Conservation (phyloP, 1,284 basidiomycete genomes). For the Entoloma clypeatum region DNA sequence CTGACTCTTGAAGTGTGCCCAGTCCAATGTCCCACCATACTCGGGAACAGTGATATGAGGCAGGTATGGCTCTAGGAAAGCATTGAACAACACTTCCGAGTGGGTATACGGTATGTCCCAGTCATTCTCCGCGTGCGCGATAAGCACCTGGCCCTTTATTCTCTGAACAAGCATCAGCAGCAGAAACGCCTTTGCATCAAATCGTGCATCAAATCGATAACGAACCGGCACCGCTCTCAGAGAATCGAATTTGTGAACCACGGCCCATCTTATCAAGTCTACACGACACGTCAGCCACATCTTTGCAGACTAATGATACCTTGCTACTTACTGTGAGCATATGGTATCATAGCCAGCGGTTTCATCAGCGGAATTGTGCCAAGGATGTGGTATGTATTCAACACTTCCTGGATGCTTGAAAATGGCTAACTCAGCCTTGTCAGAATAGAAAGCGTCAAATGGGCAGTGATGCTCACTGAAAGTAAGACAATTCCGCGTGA, state of each 20-base stretch:
- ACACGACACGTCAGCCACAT: not conserved
- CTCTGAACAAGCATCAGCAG: conserved; percentile 32
- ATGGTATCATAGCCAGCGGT: conserved; percentile 67
- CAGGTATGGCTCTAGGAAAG: conserved; percentile 61
- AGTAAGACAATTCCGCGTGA: conserved; percentile 68
- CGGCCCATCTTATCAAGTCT: conserved; percentile 56
- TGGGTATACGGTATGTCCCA: conserved; percentile 77
- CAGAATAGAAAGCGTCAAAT: not conserved
- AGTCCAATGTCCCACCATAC: conserved; percentile 33
- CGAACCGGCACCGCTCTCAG: conserved; percentile 54
- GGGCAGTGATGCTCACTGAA: conserved; percentile 35
- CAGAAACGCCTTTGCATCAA: not conserved
- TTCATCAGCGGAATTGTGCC: conserved; percentile 71
- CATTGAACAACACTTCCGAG: conserved; percentile 68
- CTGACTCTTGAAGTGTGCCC: conserved; percentile 36
- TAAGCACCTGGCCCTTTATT: conserved; percentile 64
- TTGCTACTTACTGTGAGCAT: conserved; percentile 56
- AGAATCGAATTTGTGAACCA: conserved; percentile 68
- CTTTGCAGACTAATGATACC: not conserved
- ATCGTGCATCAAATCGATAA: conserved; percentile 8
- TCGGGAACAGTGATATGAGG: conserved; percentile 44
- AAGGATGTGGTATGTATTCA: conserved; percentile 70
- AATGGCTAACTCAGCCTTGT: conserved; percentile 53
- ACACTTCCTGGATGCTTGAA: conserved; percentile 57
- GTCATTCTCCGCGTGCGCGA: conserved; percentile 82